Evolutionary conservation across 768 basidiomycete species (phyloP).

Genomic region (Termitomyces heimii): DNA sequence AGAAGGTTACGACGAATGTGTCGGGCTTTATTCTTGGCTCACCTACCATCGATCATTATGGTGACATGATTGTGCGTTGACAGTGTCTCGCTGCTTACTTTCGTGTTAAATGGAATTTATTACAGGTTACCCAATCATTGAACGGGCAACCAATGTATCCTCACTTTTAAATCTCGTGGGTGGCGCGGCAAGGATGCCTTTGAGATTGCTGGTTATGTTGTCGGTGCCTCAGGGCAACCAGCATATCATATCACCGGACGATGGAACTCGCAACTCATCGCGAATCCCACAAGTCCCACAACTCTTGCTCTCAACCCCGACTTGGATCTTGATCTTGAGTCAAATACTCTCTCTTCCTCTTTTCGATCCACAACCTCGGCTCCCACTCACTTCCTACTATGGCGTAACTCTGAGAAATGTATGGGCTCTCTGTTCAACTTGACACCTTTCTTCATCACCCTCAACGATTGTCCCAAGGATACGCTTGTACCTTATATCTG

Average conservation of each 20-base stretch:
- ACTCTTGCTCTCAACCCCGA: slow-evolving; percentile 69
- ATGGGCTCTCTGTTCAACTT: slow-evolving; percentile 85
- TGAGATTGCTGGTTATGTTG: slow-evolving; percentile 86
- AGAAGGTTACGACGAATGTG: slow-evolving; percentile 87
- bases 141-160: slow-evolving; percentile 77
- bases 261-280: slow-evolving; percentile 94
- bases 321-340: slow-evolving; percentile 39
- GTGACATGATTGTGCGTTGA: slow-evolving; percentile 82
- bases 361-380: background rate
- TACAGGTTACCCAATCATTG: slow-evolving; percentile 79
- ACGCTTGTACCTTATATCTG: slow-evolving; percentile 67
- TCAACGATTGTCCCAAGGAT: slow-evolving; percentile 80
- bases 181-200: slow-evolving; percentile 91
- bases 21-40: slow-evolving; percentile 92
- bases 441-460: slow-evolving; percentile 87
- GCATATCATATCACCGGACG: slow-evolving; percentile 90
- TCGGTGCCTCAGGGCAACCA: slow-evolving; percentile 55
- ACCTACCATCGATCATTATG: slow-evolving; percentile 88
- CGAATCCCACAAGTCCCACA: slow-evolving; percentile 59
- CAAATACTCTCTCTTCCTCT: slow-evolving; percentile 36
- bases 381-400: slow-evolving; percentile 59
- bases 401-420: slow-evolving; percentile 87
- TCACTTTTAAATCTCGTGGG: slow-evolving; percentile 94
- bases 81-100: background rate
- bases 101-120: background rate